These are phyloP conservation scores for Lasiosphaeris hirsuta DNA, from an alignment of 495 filamentous ascomycete genomes.

Conservation along the genomic window DNA sequence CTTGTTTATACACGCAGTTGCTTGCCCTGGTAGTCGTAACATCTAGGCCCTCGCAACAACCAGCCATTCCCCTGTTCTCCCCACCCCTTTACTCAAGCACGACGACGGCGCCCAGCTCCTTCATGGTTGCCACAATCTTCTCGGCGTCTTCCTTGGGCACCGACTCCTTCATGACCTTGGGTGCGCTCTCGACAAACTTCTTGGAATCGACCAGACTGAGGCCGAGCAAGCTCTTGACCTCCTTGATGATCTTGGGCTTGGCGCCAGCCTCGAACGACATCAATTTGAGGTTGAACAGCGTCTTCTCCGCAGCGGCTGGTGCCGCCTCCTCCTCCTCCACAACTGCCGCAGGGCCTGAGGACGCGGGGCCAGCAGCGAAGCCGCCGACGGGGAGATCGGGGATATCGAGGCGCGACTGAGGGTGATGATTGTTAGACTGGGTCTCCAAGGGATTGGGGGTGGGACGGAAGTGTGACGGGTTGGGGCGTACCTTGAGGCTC, in stretches of 20 bases:
- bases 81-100: conserved; percentile 70
- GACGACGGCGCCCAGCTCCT: conserved; percentile 84
- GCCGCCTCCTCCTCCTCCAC: conserved; percentile 79
- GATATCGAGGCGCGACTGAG: conserved; percentile 89
- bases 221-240: conserved; percentile 94
- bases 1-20: conserved; percentile 33
- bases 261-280: conserved; percentile 78
- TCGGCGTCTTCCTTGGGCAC: conserved; percentile 98
- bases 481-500: conserved; percentile 68
- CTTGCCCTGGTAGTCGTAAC: conserved; percentile 20
- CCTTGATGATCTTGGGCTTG: conserved; percentile 99
- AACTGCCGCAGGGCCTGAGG: conserved; percentile 58
- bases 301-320: conserved; percentile 86
- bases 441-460: no score
- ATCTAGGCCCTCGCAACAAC: conserved; percentile 16
- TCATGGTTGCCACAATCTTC: conserved; percentile 94
- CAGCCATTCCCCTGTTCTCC: conserved; percentile 1
- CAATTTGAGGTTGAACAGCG: conserved; percentile 93
- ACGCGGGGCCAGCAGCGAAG: conserved; percentile 58
- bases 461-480: neutral
- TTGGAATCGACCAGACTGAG: conserved; percentile 98
- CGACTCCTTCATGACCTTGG: conserved; percentile 97
- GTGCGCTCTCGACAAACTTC: conserved; percentile 98
- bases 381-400: conserved; percentile 93
- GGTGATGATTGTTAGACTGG: neutral